A percentile compares a stretch with the other conserved stretches of the same genome.
These are phyloP conservation scores for Podaxis pistillaris DNA, from an alignment of 768 basidiomycete genomes.

Conservation along the genomic window DNA sequence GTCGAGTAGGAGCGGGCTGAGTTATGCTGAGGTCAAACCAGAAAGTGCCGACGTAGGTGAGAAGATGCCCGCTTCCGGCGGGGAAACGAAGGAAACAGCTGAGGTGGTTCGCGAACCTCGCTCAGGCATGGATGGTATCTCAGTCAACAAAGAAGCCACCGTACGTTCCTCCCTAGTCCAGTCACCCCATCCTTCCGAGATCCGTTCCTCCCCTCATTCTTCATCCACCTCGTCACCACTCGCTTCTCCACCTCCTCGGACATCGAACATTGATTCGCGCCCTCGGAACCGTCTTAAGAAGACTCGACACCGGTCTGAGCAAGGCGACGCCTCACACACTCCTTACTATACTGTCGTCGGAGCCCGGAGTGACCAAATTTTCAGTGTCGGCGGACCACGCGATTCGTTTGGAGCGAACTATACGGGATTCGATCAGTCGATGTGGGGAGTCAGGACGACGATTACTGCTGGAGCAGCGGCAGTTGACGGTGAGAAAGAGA, in stretches of 20 bases:
- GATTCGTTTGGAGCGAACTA: slow-evolving; percentile 3
- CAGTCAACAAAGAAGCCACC: not conserved
- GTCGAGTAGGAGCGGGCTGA: not conserved
- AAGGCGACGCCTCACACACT: not conserved
- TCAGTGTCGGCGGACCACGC: not conserved
- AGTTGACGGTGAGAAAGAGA: not conserved
- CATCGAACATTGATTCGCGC: not conserved
- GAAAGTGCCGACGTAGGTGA: not conserved
- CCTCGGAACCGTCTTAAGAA: not conserved
- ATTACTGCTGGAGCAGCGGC: not conserved
- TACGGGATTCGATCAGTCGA: not conserved
- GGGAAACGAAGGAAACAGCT: too few relatives aligned
- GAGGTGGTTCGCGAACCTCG: not conserved
- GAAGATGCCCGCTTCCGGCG: not conserved
- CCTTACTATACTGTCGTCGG: slow-evolving; percentile 13
- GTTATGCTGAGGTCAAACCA: not conserved
- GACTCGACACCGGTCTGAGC: not conserved
- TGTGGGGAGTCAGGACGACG: not conserved
- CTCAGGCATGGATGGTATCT: not conserved
- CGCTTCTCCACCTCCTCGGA: not conserved
- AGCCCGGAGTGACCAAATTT: not conserved
- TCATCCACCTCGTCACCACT: not conserved
- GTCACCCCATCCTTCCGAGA: not conserved
- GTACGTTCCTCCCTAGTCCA: not conserved
- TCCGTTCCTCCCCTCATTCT: not conserved